Evolutionary conservation across 164 flowering plant species (phyloP).

Genomic region (Berberis thunbergii): DNA sequence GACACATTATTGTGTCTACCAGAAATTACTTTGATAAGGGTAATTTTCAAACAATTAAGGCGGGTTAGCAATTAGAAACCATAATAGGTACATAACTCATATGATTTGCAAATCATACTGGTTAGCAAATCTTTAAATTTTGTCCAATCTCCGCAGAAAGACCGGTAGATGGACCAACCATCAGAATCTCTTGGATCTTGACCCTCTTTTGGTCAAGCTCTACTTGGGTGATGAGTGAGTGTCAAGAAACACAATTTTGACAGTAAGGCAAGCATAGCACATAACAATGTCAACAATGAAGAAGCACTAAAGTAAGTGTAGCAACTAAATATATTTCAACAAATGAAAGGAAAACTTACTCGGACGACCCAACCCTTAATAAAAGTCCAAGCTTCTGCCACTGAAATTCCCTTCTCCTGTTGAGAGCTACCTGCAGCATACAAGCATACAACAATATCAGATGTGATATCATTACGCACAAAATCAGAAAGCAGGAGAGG

Average conservation of each 20-base stretch:
- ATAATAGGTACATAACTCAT: neutral
- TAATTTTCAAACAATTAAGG: no score
- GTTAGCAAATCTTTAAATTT: neutral
- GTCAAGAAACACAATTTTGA: neutral
- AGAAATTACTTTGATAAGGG: no score
- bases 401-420: constrained; percentile 65
- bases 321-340: no score
- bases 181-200: no score
- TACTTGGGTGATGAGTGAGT: neutral
- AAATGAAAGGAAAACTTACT: constrained; percentile 19
- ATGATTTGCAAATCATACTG: neutral
- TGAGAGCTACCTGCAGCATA: constrained; percentile 56
- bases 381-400: constrained; percentile 79
- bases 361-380: constrained; percentile 56
- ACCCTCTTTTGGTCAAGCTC: neutral
- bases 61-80: no score
- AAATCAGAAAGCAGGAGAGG: neutral
- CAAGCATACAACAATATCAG: no score
- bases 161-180: no score
- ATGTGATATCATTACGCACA: no score
- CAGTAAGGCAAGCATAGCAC: no score
- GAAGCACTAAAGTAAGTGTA: no score
- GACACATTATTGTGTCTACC: neutral
- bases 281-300: no score
- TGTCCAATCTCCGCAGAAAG: no score